phyloP scores from a whole-genome alignment of 257 asterid genomes.

The Nicotiana obtusifolia region DNA sequence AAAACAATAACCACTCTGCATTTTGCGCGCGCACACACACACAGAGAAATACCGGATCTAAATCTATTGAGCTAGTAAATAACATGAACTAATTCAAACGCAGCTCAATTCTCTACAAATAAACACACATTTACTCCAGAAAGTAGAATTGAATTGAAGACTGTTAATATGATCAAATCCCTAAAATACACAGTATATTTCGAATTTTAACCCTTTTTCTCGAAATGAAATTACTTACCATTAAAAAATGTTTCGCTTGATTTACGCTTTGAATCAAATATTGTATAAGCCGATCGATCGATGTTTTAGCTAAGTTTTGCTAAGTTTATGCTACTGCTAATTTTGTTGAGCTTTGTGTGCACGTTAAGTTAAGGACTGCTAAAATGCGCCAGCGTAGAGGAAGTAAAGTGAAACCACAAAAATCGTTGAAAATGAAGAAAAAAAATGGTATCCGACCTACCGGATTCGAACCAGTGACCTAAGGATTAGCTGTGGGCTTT shows the following conservation, averaged over 20 bases:
- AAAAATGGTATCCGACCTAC: neutral
- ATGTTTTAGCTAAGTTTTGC: neutral
- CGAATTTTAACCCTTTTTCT: neutral
- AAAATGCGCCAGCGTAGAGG: neutral
- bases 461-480: conserved; percentile 12
- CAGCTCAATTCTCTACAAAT: neutral
- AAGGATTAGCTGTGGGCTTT: neutral
- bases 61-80: neutral
- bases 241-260: neutral
- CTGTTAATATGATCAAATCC: neutral
- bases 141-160: too few relatives aligned
- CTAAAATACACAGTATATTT: neutral
- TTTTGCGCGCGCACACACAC: neutral
- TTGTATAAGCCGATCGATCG: neutral
- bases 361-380: neutral
- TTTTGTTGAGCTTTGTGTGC: neutral
- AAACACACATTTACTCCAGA: too few relatives aligned
- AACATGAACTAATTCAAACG: neutral
- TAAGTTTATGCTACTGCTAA: neutral
- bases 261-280: neutral
- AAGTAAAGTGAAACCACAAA: neutral
- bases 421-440: too few relatives aligned
- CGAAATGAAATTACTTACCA: neutral
- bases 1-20: neutral
- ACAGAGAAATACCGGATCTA: neutral